Conservation (phyloP, 768 basidiomycete genomes). For the Exsudoporus frostii region DNA sequence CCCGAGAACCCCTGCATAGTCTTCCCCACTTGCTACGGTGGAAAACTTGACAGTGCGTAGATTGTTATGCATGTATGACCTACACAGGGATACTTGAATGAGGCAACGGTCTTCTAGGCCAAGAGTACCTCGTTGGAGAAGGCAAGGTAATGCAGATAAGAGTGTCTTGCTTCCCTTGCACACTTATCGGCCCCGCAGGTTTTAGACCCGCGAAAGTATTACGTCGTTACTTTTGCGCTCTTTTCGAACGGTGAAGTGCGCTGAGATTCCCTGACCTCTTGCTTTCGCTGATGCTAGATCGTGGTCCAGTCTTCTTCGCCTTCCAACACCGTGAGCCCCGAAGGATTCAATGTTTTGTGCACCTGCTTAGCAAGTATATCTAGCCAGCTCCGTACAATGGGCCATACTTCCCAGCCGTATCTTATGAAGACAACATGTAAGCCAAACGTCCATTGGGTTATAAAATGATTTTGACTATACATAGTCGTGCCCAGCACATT, state of each 20-base stretch:
- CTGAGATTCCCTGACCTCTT: neutral
- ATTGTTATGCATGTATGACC: neutral
- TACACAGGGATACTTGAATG: neutral
- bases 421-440: conserved; percentile 58
- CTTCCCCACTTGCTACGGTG: conserved; percentile 59
- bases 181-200: conserved; percentile 29
- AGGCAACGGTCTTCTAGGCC: conserved; percentile 36
- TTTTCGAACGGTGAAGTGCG: conserved; percentile 60
- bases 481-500: conserved; percentile 51
- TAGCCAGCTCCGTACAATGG: conserved; percentile 57
- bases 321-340: conserved; percentile 40
- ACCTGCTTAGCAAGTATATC: neutral
- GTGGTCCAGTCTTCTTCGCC: conserved; percentile 52
- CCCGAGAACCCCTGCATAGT: conserved; percentile 54
- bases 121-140: conserved; percentile 49
- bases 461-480: neutral
- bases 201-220: conserved; percentile 50
- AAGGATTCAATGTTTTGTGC: neutral
- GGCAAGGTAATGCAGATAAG: conserved; percentile 38
- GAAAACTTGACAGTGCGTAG: conserved; percentile 46
- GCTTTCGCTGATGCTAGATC: neutral
- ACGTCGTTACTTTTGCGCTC: conserved; percentile 53
- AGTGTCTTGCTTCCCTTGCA: neutral
- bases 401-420: conserved; percentile 53
- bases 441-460: conserved; percentile 2